These are phyloP conservation scores for Cladosporium colombiae DNA, from an alignment of 2,329 filamentous ascomycete species.

Conservation along the genomic window DNA sequence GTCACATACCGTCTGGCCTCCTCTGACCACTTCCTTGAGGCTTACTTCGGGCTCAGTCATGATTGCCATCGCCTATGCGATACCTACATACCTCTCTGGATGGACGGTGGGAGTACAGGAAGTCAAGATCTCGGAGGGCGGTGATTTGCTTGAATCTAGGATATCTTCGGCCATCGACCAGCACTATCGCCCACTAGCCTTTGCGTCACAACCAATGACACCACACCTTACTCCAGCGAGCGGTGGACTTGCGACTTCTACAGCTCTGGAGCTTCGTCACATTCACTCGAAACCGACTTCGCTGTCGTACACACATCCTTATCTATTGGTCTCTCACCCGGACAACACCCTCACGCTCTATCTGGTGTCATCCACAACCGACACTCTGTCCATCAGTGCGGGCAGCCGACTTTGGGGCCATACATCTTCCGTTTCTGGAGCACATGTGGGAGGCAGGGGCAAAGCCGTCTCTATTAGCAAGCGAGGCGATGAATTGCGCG, in stretches of 20 bases:
- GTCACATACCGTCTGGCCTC: conserved; percentile 76
- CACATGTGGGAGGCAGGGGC: conserved; percentile 78
- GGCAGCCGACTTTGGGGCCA: conserved; percentile 86
- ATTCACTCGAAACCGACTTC: conserved; percentile 48
- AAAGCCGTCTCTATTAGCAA: conserved; percentile 88
- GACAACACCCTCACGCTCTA: conserved; percentile 88
- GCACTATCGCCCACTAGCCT: conserved; percentile 46
- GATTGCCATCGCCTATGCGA: conserved; percentile 85
- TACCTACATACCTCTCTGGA: conserved; percentile 72
- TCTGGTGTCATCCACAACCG: conserved; percentile 72
- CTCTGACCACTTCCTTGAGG: conserved; percentile 81
- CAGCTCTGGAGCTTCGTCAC: conserved; percentile 31
- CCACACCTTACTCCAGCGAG: conserved; percentile 28
- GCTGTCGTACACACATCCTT: conserved; percentile 69
- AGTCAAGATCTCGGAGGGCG: conserved; percentile 62
- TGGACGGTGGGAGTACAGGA: conserved; percentile 95
- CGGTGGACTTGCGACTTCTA: conserved; percentile 23
- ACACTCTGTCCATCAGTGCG: conserved; percentile 66
- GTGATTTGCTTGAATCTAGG: conserved; percentile 51
- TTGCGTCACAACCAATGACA: conserved; percentile 32
- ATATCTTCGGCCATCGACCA: conserved; percentile 53
- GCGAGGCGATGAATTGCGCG: conserved; percentile 66
- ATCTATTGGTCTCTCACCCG: conserved; percentile 77
- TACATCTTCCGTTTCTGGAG: conserved; percentile 83
- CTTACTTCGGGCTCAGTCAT: conserved; percentile 63